Base-by-base conservation (phyloP, 2,329 filamentous ascomycete genomes). In the Aspergillus tanneri region DNA sequence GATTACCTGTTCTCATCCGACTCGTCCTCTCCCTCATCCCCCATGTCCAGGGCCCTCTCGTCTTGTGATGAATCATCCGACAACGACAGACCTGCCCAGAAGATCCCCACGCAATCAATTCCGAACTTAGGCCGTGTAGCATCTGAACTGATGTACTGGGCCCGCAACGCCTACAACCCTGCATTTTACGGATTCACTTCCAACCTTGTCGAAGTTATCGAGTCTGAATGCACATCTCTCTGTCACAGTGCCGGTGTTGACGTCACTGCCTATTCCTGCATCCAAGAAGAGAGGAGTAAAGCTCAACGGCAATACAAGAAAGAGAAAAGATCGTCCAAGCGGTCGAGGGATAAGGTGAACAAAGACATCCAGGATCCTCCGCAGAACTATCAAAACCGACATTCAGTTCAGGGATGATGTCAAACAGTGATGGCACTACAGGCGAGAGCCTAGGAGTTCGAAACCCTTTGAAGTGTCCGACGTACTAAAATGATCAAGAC, bases 161-260 rank as follows among this genome's bases (percentile, higher is more conserved):
- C 70, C n/a, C 67, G 67, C 11, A 68, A 73, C 47, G 70, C 71
- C 8, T 73, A 73, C 50, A 72, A 72, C 40, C 71, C 71, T 1
- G 61, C 70, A 6, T 72, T 71, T 38, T 73, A 72, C 19, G 70
- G 71, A 0, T 67, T 73, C 24, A 71, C 69, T 0, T 54, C 63
- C 4, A 57, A 56, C 3, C 64, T 71, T 10, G 62, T 70, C 7
- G 63, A 71, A 5, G 61, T 69, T 0, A 67, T 72, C 19, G 69
- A 72, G 28, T 60, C 65, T 2, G 69, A 69, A 24, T 73, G 70
- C 50, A 63, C 62, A 4, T 54, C 60, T 3, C 47, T 70, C 2
- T 73, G 71, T 47, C 52, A 59, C 11, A 61, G 62, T 28, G 64
- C 64, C 6, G 70, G 69, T 5, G 55, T 72, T 8, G 61, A 71